These are phyloP conservation scores for Geosmithia flava DNA, from an alignment of 2,329 filamentous ascomycete species.

Conservation along the genomic window DNA sequence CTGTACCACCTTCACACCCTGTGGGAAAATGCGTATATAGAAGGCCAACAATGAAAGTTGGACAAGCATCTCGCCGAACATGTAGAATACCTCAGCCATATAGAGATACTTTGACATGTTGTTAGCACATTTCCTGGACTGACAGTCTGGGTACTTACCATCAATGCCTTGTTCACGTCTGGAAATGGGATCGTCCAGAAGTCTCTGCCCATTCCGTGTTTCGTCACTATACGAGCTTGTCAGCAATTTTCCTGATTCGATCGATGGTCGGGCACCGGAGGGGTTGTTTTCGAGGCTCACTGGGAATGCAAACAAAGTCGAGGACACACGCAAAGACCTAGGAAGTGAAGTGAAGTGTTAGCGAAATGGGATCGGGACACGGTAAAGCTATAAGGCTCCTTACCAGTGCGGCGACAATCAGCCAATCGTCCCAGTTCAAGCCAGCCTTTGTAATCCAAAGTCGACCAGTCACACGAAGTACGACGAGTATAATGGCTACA, in stretches of 20 bases:
- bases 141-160: no score
- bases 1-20: conserved; percentile 26
- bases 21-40: conserved; percentile 41
- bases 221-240: conserved; percentile 19
- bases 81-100: conserved; percentile 30
- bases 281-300: background rate
- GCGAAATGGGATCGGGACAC: background rate
- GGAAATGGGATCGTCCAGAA: conserved; percentile 32
- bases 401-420: background rate
- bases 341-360: background rate
- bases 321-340: background rate
- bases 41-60: conserved; percentile 41
- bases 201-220: conserved; percentile 35
- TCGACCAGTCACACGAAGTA: background rate
- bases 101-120: conserved; percentile 16
- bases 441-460: background rate
- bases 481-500: background rate
- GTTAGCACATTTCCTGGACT: no score
- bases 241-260: background rate
- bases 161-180: conserved; percentile 31
- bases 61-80: conserved; percentile 29
- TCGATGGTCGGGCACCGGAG: no score
- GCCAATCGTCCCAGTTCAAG: background rate
- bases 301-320: background rate
- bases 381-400: background rate